Conservation (phyloP, 148 eudicot species). For the Agrostemma githago region DNA sequence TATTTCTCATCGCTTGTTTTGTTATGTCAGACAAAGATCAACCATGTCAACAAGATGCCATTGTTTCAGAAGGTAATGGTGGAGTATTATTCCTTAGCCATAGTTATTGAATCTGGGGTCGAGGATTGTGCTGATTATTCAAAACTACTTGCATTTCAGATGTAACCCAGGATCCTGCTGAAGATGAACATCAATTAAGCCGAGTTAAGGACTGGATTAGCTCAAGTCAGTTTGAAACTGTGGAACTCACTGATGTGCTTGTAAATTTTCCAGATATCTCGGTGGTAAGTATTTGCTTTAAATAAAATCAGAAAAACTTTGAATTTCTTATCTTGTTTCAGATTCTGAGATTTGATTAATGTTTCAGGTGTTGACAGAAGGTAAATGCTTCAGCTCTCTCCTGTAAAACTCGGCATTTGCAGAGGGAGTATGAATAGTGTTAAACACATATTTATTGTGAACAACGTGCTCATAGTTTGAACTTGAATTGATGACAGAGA, state of each 20-base stretch:
- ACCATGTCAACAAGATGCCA: slow-evolving; percentile 31
- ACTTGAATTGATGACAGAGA: slow-evolving; percentile 46
- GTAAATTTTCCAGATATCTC: slow-evolving; percentile 82
- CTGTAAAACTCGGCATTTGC: slow-evolving; percentile 1
- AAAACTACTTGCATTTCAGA: slow-evolving; percentile 35
- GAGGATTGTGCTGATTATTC: neutral
- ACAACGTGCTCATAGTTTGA: neutral
- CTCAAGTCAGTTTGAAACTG: slow-evolving; percentile 46
- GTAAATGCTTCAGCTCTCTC: slow-evolving; percentile 31
- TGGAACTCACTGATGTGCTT: slow-evolving; percentile 69
- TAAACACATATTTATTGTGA: slow-evolving; percentile 5
- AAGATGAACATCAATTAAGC: slow-evolving; percentile 74
- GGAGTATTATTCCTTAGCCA: neutral
- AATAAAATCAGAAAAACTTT: neutral
- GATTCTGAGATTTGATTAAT: slow-evolving; percentile 6
- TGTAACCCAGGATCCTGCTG: slow-evolving; percentile 78
- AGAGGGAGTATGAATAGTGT: slow-evolving; percentile 14
- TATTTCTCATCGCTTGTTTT: neutral
- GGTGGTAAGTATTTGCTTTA: slow-evolving; percentile 38
- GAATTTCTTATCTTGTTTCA: neutral
- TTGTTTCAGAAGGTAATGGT: slow-evolving; percentile 49
- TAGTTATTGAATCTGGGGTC: neutral
- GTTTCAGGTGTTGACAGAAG: slow-evolving; percentile 87
- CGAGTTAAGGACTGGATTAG: slow-evolving; percentile 83
- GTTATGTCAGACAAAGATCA: slow-evolving; percentile 39